Percentiles rank a stretch among this genome's conserved stretches.
These are phyloP conservation scores for Sindora glabra DNA, from an alignment of 306 rosid genomes.

Conservation along the genomic window DNA sequence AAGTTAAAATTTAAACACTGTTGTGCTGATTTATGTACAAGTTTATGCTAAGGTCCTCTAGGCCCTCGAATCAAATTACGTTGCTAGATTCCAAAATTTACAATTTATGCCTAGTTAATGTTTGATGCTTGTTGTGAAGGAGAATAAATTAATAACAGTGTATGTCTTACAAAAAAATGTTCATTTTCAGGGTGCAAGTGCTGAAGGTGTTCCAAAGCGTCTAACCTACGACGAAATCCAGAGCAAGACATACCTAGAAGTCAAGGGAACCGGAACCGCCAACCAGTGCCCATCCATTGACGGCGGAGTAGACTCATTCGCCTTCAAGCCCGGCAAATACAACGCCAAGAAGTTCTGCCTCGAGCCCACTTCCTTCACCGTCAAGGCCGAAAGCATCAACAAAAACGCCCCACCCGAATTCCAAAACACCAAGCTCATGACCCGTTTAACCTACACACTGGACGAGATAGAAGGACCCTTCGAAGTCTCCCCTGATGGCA, in stretches of 20 bases:
- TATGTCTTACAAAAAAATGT: no score
- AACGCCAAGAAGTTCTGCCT: slow-evolving; percentile 67
- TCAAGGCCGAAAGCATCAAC: slow-evolving; percentile 78
- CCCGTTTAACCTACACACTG: slow-evolving; percentile 89
- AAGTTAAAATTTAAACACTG: no score
- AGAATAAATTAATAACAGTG: no score
- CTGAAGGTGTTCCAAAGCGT: slow-evolving; percentile 82
- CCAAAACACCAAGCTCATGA: slow-evolving; percentile 98
- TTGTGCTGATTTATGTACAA: no score
- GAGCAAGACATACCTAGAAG: slow-evolving; percentile 91
- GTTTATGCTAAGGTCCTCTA: no score
- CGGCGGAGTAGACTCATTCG: slow-evolving; percentile 68
- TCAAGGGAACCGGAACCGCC: slow-evolving; percentile 87
- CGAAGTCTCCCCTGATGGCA: slow-evolving; percentile 62
- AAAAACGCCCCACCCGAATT: slow-evolving; percentile 78
- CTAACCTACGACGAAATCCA: slow-evolving; percentile 89
- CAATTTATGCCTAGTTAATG: no score
- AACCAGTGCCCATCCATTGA: slow-evolving; percentile 96
- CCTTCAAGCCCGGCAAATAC: slow-evolving; percentile 85
- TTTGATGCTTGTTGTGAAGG: no score
- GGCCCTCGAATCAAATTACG: no score
- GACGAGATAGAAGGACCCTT: slow-evolving; percentile 97
- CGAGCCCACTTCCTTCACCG: slow-evolving; percentile 95
- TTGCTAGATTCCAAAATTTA: no score
- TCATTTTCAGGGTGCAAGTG: slow-evolving; percentile 70